Evolutionary conservation across 495 filamentous ascomycete genomes (phyloP).

Genomic region (Sordaria brevicollis): DNA sequence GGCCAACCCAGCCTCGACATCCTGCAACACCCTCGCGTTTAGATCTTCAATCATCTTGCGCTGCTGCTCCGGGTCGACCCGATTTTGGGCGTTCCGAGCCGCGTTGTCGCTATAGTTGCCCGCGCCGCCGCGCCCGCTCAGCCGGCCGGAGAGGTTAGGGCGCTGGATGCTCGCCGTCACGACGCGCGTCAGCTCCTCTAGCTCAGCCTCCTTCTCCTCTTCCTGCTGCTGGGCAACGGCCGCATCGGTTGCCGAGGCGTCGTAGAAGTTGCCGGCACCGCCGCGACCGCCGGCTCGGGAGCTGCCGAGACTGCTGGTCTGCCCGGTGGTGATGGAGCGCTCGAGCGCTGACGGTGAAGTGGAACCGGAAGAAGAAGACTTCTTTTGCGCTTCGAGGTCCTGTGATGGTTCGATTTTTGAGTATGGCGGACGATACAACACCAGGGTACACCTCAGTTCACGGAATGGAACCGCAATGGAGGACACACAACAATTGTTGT

Average conservation of each 20-base stretch:
- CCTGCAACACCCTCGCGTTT: conserved; percentile 28
- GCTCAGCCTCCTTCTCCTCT: conserved; percentile 9
- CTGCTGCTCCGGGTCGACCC: conserved; percentile 17
- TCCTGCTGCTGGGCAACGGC: conserved; percentile 11
- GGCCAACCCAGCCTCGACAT: conserved; percentile 35
- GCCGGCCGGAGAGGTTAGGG: conserved; percentile 7
- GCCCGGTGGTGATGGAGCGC: background rate
- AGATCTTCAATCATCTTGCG: conserved; percentile 21
- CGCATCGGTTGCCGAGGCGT: conserved; percentile 16
- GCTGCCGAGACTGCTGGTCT: background rate
- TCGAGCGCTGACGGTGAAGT: background rate
- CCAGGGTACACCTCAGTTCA: too few relatives aligned
- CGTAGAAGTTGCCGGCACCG: conserved; percentile 50
- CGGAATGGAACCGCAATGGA: too few relatives aligned
- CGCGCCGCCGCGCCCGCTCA: conserved; percentile 45
- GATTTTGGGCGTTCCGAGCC: conserved; percentile 6
- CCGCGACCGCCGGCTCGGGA: conserved; percentile 35
- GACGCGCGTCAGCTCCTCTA: conserved; percentile 7
- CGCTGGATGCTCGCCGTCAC: conserved; percentile 11
- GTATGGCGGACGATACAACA: background rate
- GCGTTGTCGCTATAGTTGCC: conserved; percentile 41
- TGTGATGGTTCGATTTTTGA: conserved; percentile 8
- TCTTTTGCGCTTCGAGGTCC: conserved; percentile 37
- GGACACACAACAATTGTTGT: background rate
- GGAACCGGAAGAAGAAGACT: background rate